These are phyloP conservation scores for Fusarium sp. DNA, from an alignment of 2,329 filamentous ascomycete genomes.

Conservation along the genomic window DNA sequence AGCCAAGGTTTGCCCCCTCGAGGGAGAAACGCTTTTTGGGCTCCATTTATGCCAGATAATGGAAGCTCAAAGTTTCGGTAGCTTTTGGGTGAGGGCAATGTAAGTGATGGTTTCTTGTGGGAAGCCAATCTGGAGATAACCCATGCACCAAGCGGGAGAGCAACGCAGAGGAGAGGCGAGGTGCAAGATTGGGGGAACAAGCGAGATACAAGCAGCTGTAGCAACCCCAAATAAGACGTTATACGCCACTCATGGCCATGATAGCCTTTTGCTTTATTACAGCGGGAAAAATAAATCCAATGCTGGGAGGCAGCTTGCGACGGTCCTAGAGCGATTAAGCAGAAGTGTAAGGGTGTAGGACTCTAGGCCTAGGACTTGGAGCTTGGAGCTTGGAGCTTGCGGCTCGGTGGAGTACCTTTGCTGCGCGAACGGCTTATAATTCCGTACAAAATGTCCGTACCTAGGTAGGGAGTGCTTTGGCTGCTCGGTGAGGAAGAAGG, in stretches of 20 bases:
- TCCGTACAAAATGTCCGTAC: background rate
- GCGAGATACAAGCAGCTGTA: conserved; percentile 13
- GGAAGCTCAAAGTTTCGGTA: background rate
- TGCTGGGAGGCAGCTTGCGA: conserved; percentile 46
- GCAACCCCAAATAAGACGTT: conserved; percentile 15
- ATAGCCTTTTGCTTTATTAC: conserved; percentile 41
- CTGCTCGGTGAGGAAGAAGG: background rate
- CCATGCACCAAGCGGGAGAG: conserved; percentile 1
- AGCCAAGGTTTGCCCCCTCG: conserved; percentile 44
- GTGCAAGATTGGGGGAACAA: conserved; percentile 16
- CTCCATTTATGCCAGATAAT: conserved; percentile 43
- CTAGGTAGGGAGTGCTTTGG: background rate
- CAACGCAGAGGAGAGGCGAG: conserved; percentile 2
- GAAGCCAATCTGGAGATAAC: conserved; percentile 3
- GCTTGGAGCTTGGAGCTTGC: conserved; percentile 43
- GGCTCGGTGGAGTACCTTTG: conserved; percentile 26
- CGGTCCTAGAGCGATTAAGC: conserved; percentile 46
- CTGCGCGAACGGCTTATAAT: background rate
- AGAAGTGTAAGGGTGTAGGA: conserved; percentile 44
- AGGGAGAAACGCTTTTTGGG: conserved; percentile 47
- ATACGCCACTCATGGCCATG: conserved; percentile 42
- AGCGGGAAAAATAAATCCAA: conserved; percentile 14
- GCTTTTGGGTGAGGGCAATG: background rate
- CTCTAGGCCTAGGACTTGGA: conserved; percentile 47
- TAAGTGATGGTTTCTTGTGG: background rate